Base-by-base conservation (phyloP, 2,329 filamentous ascomycete species). In the Neofusicoccum sp. region DNA sequence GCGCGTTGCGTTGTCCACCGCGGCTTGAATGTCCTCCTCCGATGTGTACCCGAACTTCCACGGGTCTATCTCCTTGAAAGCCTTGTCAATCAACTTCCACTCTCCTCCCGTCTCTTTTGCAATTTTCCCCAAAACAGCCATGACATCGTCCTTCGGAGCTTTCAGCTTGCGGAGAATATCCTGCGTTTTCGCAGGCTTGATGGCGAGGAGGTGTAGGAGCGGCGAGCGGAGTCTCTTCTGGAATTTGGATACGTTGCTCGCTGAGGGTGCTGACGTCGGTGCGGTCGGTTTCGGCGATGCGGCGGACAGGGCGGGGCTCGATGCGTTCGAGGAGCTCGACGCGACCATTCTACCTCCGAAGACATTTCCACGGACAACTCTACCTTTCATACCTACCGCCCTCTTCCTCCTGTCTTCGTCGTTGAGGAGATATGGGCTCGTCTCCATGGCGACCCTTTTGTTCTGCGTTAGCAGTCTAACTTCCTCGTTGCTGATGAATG, bases 1-100 rank as follows among this genome's bases (percentile, higher is more conserved):
- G 60, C 82, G 83, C 69, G 88, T 83, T 61, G 86, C 85, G 73
- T 84, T 84, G 66, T 87, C 83, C 68, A 89, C 85, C 33, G 85
- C 87, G 60, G 81, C 77, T 65, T 87, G 79, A 16, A 86, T 80
- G 63, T 88, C 84, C 50, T 84, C 80, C 50, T 81, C 70, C 41
- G 76, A 80, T 33, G 79, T 80, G 72, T 88, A 89, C 11, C 79
- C 80, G 69, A 89, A 89, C 6, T 80, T 83, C 80, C 82, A 88
- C 8, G 87, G 80, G 69, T 88, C 85, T 65, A 89, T 76, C 59
- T 88, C 86, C 68, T 84, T 85, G 71, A 83, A 89, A 14, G 78
- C 75, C 69, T 84, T 85, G 73, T 88, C 85, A 37, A 77, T 81
- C 65, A 89, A 76, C 36, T 52, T 64, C 59, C 49, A 62, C 29